These are phyloP conservation scores for Amphichorda felina DNA, from an alignment of 2,329 filamentous ascomycete species.

Conservation along the genomic window DNA sequence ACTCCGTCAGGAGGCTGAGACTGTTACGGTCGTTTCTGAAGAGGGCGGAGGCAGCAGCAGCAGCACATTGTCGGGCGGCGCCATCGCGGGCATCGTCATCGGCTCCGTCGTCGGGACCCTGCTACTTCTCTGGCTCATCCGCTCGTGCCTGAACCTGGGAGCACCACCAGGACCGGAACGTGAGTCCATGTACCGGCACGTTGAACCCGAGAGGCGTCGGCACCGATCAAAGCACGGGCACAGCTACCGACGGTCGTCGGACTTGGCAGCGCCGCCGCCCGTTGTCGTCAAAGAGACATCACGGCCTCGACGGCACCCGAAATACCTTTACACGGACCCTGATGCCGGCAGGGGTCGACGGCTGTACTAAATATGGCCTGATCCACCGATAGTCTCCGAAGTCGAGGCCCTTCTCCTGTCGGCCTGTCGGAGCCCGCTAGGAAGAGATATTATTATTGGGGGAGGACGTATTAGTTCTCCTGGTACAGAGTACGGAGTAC, in stretches of 20 bases:
- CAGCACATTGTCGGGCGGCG: conserved; percentile 28
- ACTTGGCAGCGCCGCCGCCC: background rate
- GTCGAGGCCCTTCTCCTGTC: too few relatives aligned
- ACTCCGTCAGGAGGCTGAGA: conserved; percentile 5
- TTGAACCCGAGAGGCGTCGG: conserved; percentile 10
- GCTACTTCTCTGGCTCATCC: conserved; percentile 32
- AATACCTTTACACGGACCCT: too few relatives aligned
- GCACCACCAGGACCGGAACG: conserved; percentile 17
- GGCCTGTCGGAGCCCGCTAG: too few relatives aligned
- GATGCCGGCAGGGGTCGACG: too few relatives aligned
- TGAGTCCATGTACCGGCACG: conserved; percentile 19
- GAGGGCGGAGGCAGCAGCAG: conserved; percentile 8
- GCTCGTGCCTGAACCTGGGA: conserved; percentile 27
- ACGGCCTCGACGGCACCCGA: background rate
- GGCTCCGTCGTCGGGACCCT: conserved; percentile 33
- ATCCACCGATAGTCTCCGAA: too few relatives aligned
- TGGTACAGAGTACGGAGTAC: too few relatives aligned
- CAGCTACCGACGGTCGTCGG: background rate
- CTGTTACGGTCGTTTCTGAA: conserved; percentile 17
- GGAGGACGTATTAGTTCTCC: too few relatives aligned
- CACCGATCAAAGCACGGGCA: conserved; percentile 7
- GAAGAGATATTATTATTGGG: too few relatives aligned
- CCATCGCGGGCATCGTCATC: conserved; percentile 39
- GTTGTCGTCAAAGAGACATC: background rate
- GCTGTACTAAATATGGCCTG: too few relatives aligned